A percentile compares a stretch with the other conserved stretches of the same genome.
Evolutionary conservation across 768 basidiomycete genomes (phyloP).

Genomic region (Pleurotus platypus): DNA sequence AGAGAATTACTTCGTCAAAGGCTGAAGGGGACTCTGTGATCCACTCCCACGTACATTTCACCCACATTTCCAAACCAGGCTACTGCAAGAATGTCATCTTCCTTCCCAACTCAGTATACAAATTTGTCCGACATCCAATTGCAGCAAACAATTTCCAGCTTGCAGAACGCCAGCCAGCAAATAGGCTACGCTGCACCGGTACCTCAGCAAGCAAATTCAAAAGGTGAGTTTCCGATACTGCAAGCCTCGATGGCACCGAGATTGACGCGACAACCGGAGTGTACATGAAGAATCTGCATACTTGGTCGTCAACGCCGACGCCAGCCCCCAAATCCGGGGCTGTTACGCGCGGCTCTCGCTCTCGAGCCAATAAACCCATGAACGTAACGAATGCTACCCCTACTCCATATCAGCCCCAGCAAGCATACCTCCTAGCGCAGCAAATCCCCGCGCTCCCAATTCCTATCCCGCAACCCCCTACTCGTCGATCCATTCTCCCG

Average conservation of each 20-base stretch:
- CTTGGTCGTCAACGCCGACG: conserved; percentile 61
- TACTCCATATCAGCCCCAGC: conserved; percentile 26
- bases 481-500: conserved; percentile 46
- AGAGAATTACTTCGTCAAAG: too few species aligned
- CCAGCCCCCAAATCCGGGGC: conserved; percentile 43
- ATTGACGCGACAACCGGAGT: conserved; percentile 25
- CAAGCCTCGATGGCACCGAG: background rate
- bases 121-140: conserved; percentile 63
- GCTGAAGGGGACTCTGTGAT: too few species aligned
- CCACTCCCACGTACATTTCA: too few species aligned
- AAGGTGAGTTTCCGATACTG: conserved; percentile 22
- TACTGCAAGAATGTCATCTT: background rate
- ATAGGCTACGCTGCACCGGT: conserved; percentile 34
- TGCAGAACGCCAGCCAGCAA: conserved; percentile 20
- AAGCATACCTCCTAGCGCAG: conserved; percentile 15
- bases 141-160: conserved; percentile 51
- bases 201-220: conserved; percentile 31
- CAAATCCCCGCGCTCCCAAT: conserved; percentile 27
- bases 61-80: background rate
- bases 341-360: conserved; percentile 36
- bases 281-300: conserved; percentile 68
- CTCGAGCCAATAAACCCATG: conserved; percentile 39
- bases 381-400: conserved; percentile 27
- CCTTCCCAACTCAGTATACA: conserved; percentile 3
- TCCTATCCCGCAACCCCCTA: conserved; percentile 42